Evolutionary conservation across 148 eudicot genomes (phyloP), one percentile per base, ranked within the genome.

Genomic region (Talinum fruticosum): DNA sequence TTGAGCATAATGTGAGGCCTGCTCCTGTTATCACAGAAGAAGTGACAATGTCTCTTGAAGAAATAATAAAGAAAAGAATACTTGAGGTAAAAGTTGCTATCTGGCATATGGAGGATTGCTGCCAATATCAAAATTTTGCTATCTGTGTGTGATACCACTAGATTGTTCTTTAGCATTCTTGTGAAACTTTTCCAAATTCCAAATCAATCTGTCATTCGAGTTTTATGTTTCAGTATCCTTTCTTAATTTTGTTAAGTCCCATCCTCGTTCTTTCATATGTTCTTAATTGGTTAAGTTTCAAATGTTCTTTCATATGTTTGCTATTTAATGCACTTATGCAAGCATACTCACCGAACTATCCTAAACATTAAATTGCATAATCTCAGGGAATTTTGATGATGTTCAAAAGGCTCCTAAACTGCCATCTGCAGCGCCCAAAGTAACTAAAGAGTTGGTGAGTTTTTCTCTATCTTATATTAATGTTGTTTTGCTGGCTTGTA

Each of bases 11-110:
- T 80, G 86, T 85, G 64, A 91, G 94, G 79, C 99, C 99, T 37
- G 89, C 99, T 78, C 99, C 97, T 16, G 94, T 90, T 35, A 90
- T 91, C 76, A 96, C 99, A 16, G 99, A 93, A 79, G 99, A 96
- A 83, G 89, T 90, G 78, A 91, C 97, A 29, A 86, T 86, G 77
- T 83, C 94, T 36, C 82, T 96, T 78, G 99, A 96, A 86, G 97
- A 93, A 75, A 79, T 96, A 70, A 96, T 96, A 78, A 86, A 88
- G 89, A 90, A 96, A 84, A 84, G 99, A 79, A 88, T 96, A 69
- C 73, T 83, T n/a, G 99, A 96, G 97, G 98, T 94, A 81, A 74
- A 23, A 68, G 29, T 54, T 59, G 24, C 36, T 75, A 15, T 41
- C 21, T 29, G 41, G 4, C 51, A 16, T 33, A 23, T 32, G 13